Evolutionary conservation across 2,329 filamentous ascomycete species (phyloP).

Genomic region (Capronia epimyces): DNA sequence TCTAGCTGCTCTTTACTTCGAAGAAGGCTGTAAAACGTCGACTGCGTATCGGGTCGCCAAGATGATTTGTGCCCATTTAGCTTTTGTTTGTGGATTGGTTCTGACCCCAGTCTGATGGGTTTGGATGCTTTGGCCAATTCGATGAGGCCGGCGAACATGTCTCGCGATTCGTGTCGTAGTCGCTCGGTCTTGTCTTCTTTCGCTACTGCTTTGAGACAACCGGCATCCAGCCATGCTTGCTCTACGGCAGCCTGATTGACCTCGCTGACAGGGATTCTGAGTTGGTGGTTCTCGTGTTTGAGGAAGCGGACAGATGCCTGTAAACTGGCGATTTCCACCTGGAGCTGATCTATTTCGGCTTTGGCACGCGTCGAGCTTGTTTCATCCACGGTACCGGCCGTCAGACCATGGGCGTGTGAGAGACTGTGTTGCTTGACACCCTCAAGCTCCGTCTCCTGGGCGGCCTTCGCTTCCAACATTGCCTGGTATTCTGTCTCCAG

Average conservation of each 20-base stretch:
- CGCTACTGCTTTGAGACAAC: constrained; percentile 11
- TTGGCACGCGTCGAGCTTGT: constrained; percentile 37
- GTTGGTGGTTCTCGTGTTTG: constrained; percentile 41
- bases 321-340: constrained; percentile 39
- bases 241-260: constrained; percentile 29
- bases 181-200: constrained; percentile 27
- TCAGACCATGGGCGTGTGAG: constrained; percentile 35
- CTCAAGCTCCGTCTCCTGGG: constrained; percentile 40
- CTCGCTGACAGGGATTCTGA: constrained; percentile 21
- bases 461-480: constrained; percentile 39
- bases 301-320: constrained; percentile 45
- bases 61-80: neutral
- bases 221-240: constrained; percentile 41
- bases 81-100: neutral
- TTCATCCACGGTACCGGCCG: constrained; percentile 33
- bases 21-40: constrained; percentile 41
- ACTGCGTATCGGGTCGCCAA: constrained; percentile 41
- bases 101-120: constrained; percentile 36
- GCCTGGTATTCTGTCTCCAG: constrained; percentile 37
- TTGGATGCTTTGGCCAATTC: constrained; percentile 40
- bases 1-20: constrained; percentile 44
- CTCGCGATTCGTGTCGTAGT: constrained; percentile 39
- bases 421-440: constrained; percentile 40
- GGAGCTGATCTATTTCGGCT: constrained; percentile 22
- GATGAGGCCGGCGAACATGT: constrained; percentile 40